Base-by-base conservation (phyloP, 768 basidiomycete species). In the Boletus subcaerulescens region DNA sequence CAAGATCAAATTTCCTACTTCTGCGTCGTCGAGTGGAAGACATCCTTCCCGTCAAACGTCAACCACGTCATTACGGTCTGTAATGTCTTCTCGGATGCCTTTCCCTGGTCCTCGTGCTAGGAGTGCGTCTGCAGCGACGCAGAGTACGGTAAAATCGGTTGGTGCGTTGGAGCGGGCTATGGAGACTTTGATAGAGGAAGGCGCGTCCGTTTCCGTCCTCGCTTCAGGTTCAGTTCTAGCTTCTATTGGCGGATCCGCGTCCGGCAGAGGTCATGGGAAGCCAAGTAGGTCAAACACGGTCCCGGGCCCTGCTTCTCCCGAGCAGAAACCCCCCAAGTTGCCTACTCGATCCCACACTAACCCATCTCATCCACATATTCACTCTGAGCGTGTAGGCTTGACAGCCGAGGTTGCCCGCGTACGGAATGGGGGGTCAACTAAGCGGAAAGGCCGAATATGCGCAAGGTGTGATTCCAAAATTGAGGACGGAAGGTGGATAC, bases 401-500 rank as follows among this genome's bases (percentile, higher is more conserved):
- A 60, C 60, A 17, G 63, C 58, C 49, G 64, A 76, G 59, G 56
- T 70, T 50, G 61, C 57, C 49, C 62, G 67, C 50, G 46, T 69
- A 64, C 59, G 72, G 59, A 63, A 63, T 66, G 66, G 65, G 71
- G 69, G 60, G 55, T 67, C 65, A 57, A 61, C 52, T 69, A 66
- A 62, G 67, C 66, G 57, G 74, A 66, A 62, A 65, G 59, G 50
- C 24, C 79, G 74, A 56, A 66, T 73, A 14, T 97, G 94, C 65
- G 72, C 84, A 47, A 81, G 84, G 59, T 97, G 94, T 71, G 69
- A 76, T 51, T 79, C 78, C 67, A 72, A 62, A 58, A 87, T 96
- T 52, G 85, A 87, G 36, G 88, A 93, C 67, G 87, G 88, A 59
- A 76, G 89, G 61, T 95, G 86, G 92, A 87, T 91, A 56, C 79